Base-by-base conservation (phyloP, 2,329 filamentous ascomycete species). In the Colletotrichum simmondsii region DNA sequence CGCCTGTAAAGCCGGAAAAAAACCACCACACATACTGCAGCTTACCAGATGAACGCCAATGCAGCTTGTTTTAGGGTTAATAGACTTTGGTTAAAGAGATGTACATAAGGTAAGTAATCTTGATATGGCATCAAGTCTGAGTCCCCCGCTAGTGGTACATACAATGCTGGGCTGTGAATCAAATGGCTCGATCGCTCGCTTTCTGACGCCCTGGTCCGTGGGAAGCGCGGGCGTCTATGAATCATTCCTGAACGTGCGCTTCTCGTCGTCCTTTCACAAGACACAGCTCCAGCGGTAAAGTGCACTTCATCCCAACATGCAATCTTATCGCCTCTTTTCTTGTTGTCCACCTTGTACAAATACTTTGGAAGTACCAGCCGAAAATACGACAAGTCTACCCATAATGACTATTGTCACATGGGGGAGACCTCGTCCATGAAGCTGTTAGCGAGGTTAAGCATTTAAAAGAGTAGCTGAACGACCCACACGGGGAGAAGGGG, bases 261-360 rank as follows among this genome's bases (percentile, higher is more conserved):
- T 60, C 58, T 73, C 62, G 35, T 73, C 62, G 26, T 62, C 58
- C 71, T 59, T 30, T 64, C 63, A 10, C 42, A n/a, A 28, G 62
- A 71, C 10, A 26, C 59, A 8, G 57, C 61, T 42, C 71, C 71
- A 19, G 59, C 61, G 5, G 59, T 32, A 63, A 67, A 61, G 2
- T 65, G 71, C 19, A 58, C 52, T 30, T 75, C 74, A 61, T 76
- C 74, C 74, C 75, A 75, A 1, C 46, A 58, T 26, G 60, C 68
- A 59, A 71, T 69, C 52, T 72, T 60, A n/a, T 24, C 65, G 22
- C 68, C 59, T 30, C 74, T 70, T 12, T 56, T 63, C 57, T 52
- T 73, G 35, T 75, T 75, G 26, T 76, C 75, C 12, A 70, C 19
- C 61, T 65, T 73, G n/a, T 76, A 75, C 70, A 75, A 71, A 49